Percentiles rank a stretch among this genome's conserved stretches.
These are phyloP conservation scores for Russula sp. DNA, from an alignment of 768 basidiomycete species.

Conservation along the genomic window DNA sequence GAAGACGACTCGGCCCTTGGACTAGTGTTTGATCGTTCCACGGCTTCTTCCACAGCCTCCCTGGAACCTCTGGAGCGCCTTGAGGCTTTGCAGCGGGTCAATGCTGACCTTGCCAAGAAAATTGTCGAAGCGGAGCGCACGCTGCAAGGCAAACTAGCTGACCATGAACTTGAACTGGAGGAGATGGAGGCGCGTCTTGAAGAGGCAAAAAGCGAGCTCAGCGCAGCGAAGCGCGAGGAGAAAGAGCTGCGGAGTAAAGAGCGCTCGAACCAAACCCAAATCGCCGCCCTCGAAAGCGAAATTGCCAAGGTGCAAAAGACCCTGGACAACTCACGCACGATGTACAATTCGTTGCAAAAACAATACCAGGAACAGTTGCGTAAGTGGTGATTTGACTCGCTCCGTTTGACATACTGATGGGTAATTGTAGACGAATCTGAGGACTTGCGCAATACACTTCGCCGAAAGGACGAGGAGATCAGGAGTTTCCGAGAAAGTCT, in stretches of 20 bases:
- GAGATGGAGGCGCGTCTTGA: slow-evolving; percentile 73
- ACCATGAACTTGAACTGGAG: slow-evolving; percentile 79
- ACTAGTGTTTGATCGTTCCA: slow-evolving; percentile 52
- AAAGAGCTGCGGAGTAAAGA: slow-evolving; percentile 88
- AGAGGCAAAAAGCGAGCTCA: slow-evolving; percentile 69
- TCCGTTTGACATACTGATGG: not conserved
- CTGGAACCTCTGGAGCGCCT: slow-evolving; percentile 66
- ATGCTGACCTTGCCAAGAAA: slow-evolving; percentile 68
- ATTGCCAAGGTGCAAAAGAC: slow-evolving; percentile 66
- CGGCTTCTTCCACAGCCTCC: slow-evolving; percentile 56
- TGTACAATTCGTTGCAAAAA: slow-evolving; percentile 71
- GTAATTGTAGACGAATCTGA: slow-evolving; percentile 60
- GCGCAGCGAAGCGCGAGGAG: slow-evolving; percentile 79
- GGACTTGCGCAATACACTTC: slow-evolving; percentile 65
- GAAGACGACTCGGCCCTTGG: slow-evolving; percentile 47
- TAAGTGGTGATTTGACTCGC: slow-evolving; percentile 33
- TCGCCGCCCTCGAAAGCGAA: slow-evolving; percentile 66
- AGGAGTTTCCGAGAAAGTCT: slow-evolving; percentile 54
- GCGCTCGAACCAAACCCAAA: slow-evolving; percentile 61
- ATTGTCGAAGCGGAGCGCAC: slow-evolving; percentile 67
- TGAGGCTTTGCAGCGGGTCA: slow-evolving; percentile 65
- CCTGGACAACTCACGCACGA: slow-evolving; percentile 63
- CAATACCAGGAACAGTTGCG: slow-evolving; percentile 87
- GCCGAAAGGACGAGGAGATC: slow-evolving; percentile 68
- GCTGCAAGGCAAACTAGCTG: slow-evolving; percentile 54